A percentile compares a stretch with the other conserved stretches of the same genome.
Evolutionary conservation across 495 filamentous ascomycete genomes (phyloP).

Genomic region (Extremus antarcticus): DNA sequence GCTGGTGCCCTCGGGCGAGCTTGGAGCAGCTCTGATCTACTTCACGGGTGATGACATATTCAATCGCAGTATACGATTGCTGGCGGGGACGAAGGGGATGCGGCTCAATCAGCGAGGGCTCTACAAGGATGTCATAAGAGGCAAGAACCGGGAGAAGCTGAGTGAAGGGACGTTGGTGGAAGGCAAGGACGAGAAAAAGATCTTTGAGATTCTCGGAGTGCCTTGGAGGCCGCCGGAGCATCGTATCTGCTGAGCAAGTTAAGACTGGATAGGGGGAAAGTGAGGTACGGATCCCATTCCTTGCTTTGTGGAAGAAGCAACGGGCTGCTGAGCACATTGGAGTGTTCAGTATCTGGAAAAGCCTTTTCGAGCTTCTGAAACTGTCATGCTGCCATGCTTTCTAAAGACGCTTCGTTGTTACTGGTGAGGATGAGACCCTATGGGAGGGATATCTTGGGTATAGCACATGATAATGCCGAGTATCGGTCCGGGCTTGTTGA

Average conservation of each 20-base stretch:
- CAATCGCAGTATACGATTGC: conserved; percentile 74
- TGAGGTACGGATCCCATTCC: too few relatives aligned
- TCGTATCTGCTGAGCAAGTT: conserved; percentile 65
- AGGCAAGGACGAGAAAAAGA: conserved; percentile 64
- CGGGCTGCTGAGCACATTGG: too few relatives aligned
- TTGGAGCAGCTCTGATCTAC: conserved; percentile 80
- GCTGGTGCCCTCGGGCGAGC: conserved; percentile 67
- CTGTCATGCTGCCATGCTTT: too few relatives aligned
- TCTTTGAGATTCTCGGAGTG: conserved; percentile 78
- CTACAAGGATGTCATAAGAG: conserved; percentile 63
- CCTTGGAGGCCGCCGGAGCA: conserved; percentile 78
- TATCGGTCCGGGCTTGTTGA: background rate
- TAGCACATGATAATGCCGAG: too few relatives aligned
- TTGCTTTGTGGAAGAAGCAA: too few relatives aligned
- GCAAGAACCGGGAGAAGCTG: conserved; percentile 46
- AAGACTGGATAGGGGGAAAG: background rate
- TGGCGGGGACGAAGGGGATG: conserved; percentile 78
- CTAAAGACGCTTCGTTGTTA: too few relatives aligned
- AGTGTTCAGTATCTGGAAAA: too few relatives aligned
- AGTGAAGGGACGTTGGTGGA: conserved; percentile 67
- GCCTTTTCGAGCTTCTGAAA: too few relatives aligned
- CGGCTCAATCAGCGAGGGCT: conserved; percentile 76
- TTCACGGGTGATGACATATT: conserved; percentile 97
- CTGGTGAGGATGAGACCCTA: too few relatives aligned
- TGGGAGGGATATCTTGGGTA: too few relatives aligned